phyloP scores from a whole-genome alignment of 2,329 filamentous ascomycete species.

The Bertia moriformis region DNA sequence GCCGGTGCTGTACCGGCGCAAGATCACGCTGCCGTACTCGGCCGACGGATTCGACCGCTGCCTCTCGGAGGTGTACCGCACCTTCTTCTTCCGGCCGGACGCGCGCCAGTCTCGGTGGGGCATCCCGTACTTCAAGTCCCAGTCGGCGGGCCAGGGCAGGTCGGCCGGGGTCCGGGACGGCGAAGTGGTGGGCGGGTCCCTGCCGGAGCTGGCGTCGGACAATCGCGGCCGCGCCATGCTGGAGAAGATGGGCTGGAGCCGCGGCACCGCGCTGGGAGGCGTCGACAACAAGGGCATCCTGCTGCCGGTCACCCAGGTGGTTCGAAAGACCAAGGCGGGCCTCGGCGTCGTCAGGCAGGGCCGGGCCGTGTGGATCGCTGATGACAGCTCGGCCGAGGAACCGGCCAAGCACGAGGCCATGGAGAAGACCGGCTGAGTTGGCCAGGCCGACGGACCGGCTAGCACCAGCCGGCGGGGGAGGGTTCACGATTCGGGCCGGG shows the following conservation, averaged over 20 bases:
- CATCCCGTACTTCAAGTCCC: background rate
- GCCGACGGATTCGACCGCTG: slow-evolving; percentile 36
- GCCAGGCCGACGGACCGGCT: too few relatives aligned
- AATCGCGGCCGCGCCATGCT: background rate
- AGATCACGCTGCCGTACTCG: slow-evolving; percentile 45
- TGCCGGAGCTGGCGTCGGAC: background rate
- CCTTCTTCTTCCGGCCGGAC: slow-evolving; percentile 40
- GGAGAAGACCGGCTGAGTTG: too few relatives aligned
- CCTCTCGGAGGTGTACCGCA: slow-evolving; percentile 28
- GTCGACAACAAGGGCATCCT: slow-evolving; percentile 10
- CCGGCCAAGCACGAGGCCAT: too few relatives aligned
- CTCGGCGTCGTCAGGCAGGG: too few relatives aligned
- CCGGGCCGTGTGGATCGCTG: too few relatives aligned
- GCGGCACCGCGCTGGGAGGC: background rate
- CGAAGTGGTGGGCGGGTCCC: background rate
- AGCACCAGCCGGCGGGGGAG: too few relatives aligned
- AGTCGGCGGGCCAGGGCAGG: background rate
- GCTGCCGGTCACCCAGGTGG: background rate
- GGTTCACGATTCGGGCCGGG: too few relatives aligned
- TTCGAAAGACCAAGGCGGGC: slow-evolving; percentile 3
- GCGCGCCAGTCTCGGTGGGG: slow-evolving; percentile 5
- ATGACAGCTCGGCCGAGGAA: too few relatives aligned
- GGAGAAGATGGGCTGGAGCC: background rate
- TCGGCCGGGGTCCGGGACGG: background rate
- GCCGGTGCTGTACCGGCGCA: slow-evolving; percentile 64